Base-by-base conservation (phyloP, 192 early-diverging fungal genomes). In the Jimgerdemannia lactiflua region DNA sequence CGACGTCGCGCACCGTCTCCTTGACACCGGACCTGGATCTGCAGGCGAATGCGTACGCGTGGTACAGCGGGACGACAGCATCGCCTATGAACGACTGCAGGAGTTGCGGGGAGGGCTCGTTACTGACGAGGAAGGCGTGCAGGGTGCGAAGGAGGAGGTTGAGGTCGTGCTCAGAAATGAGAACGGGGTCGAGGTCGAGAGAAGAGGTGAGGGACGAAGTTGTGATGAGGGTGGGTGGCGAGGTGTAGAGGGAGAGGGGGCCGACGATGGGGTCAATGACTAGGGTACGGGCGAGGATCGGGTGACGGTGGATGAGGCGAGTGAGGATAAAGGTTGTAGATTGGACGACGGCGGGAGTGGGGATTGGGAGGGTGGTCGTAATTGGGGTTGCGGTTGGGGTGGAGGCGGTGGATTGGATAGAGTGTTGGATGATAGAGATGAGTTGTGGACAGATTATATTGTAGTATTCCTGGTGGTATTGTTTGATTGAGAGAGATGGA, bases 91-190 rank as follows among this genome's bases (percentile, higher is more conserved):
- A 86, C 3, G 79, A 78, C 41, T 87, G 83, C 42, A 92, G 84
- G 54, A 93, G 71, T 43, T 71, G 68, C 19, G 87, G 84, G 0
- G 90, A 87, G 4, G 92, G 89, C 67, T 90, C 87, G 39, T 89
- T 89, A 29, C 84, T 86, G 3, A 90, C 84, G 39, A 93, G 76
- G 7, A 94, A 75, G 66, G 75, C 77, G 71, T 88, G 85, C 49
- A 94, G 63, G 8, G 83, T 79, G 11, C 79, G 70, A 19, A 94
- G 71, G 0, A 87, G 71, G 14, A 72, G 76, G 9, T 71, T 64
- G 39, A 93, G 69, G 17, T 86, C 81, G 4, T 74, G 71, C 63
- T 88, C 86, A 2, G 83, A 70, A 4, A 86, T 64, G 4, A 85
- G 73, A 8, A 86, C 39, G 20, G 71, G 82, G 70, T 90, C 87